A percentile compares a stretch with the other conserved stretches of the same genome.
phyloP scores from a whole-genome alignment of 805 yeast genomes.

The Candida boleticola region DNA sequence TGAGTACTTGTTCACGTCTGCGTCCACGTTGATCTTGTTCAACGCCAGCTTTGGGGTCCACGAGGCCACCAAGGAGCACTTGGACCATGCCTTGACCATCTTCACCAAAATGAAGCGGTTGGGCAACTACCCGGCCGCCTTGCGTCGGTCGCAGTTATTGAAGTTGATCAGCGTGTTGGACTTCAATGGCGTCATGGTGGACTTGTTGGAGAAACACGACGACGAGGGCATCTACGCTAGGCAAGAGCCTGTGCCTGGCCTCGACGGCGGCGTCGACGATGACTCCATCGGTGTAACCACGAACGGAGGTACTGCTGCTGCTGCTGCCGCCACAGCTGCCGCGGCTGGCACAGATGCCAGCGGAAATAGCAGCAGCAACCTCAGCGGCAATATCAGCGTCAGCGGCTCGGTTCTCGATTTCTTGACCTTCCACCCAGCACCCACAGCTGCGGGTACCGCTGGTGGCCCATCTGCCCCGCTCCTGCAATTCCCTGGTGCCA shows the following conservation, averaged over 20 bases:
- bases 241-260: neutral
- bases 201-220: conserved; percentile 55
- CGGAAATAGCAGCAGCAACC: neutral
- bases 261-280: neutral
- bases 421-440: neutral
- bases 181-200: conserved; percentile 62
- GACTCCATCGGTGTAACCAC: neutral
- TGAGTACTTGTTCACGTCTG: conserved; percentile 74
- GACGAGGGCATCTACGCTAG: conserved; percentile 33
- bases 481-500: neutral
- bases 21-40: conserved; percentile 69
- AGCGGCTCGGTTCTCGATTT: neutral
- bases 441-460: neutral
- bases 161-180: conserved; percentile 65
- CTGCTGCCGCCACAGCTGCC: neutral
- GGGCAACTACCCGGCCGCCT: conserved; percentile 79
- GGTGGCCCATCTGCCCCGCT: neutral
- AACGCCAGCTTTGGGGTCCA: conserved; percentile 82
- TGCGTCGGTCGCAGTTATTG: conserved; percentile 68
- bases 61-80: conserved; percentile 66
- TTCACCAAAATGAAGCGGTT: conserved; percentile 73
- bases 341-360: neutral
- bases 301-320: neutral
- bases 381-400: neutral
- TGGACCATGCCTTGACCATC: conserved; percentile 68